These are phyloP conservation scores for Ampelocalamus luodianensis DNA, from an alignment of 176 grass and related monocot genomes.

Conservation along the genomic window DNA sequence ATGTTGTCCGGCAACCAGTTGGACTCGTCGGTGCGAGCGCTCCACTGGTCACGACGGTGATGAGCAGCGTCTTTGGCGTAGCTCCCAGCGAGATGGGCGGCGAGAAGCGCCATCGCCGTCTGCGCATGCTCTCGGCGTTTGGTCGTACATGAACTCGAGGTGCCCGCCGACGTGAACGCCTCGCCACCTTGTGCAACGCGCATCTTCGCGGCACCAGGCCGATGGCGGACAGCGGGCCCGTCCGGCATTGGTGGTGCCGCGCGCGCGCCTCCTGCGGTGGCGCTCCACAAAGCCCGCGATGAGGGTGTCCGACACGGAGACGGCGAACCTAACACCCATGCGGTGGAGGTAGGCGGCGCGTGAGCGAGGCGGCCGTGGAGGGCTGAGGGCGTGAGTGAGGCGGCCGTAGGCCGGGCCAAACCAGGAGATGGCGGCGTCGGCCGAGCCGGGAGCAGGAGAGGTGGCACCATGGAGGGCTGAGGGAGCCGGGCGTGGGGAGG, in stretches of 20 bases:
- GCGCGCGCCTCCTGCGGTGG: no score
- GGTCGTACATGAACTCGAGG: slow-evolving; percentile 94
- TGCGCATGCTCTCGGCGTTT: slow-evolving; percentile 85
- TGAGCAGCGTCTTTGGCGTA: slow-evolving; percentile 69
- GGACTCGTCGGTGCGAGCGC: slow-evolving; percentile 40
- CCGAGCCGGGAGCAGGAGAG: no score
- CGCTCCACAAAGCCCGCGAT: no score
- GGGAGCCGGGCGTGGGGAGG: no score
- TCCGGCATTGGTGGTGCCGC: slow-evolving; percentile 47
- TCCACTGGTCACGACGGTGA: slow-evolving; percentile 66
- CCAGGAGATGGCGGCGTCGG: no score
- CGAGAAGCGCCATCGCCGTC: slow-evolving; percentile 78
- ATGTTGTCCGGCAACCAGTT: slow-evolving; percentile 86
- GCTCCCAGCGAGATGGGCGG: slow-evolving; percentile 74
- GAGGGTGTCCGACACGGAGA: slow-evolving; percentile 43
- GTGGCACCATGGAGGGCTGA: no score
- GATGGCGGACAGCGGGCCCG: slow-evolving; percentile 60
- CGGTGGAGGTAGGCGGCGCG: slow-evolving; percentile 81
- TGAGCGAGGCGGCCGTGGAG: no score
- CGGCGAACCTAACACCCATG: slow-evolving; percentile 68
- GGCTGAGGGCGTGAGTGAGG: no score
- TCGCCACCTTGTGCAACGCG: slow-evolving; percentile 62
- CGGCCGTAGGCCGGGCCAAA: no score
- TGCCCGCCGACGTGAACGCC: slow-evolving; percentile 77
- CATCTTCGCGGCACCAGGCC: slow-evolving; percentile 90